Conservation (phyloP, 768 basidiomycete genomes). For the Amanita thiersii region DNA sequence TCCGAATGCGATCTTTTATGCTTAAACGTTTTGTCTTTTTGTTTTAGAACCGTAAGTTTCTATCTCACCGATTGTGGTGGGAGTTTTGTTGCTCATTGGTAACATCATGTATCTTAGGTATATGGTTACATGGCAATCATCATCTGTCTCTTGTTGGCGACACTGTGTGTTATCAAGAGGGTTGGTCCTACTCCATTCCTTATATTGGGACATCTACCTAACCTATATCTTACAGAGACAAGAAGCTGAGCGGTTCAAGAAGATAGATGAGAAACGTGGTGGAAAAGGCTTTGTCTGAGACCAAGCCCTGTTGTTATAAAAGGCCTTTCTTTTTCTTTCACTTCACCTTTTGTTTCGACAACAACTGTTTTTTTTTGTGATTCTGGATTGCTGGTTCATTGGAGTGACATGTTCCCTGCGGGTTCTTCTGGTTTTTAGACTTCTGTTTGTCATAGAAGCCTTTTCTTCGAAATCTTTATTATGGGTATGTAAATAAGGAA, state of each 20-base stretch:
- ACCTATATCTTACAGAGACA: conserved; percentile 46
- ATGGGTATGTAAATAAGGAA: too few species aligned
- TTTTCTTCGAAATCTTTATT: too few species aligned
- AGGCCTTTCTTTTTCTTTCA: too few species aligned
- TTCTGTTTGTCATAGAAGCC: too few species aligned
- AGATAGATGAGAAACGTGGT: conserved; percentile 84
- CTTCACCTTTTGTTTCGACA: not conserved
- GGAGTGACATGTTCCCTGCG: too few species aligned
- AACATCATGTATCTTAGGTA: conserved; percentile 33
- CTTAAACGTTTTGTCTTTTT: conserved; percentile 7
- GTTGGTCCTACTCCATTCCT: conserved; percentile 21
- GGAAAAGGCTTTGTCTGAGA: conserved; percentile 77
- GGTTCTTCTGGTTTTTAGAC: too few species aligned
- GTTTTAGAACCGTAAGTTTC: conserved; percentile 37
- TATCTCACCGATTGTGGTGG: not conserved
- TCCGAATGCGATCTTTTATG: conserved; percentile 1
- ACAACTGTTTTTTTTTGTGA: not conserved
- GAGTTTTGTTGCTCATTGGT: conserved; percentile 8
- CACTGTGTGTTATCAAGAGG: conserved; percentile 82
- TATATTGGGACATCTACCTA: conserved; percentile 2
- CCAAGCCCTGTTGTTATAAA: not conserved
- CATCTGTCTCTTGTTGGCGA: conserved; percentile 65
- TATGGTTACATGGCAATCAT: conserved; percentile 85
- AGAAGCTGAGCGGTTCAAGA: conserved; percentile 79
- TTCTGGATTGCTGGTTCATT: too few species aligned